phyloP scores from a whole-genome alignment of 345 rosid species.

The Sonneratia alba region DNA sequence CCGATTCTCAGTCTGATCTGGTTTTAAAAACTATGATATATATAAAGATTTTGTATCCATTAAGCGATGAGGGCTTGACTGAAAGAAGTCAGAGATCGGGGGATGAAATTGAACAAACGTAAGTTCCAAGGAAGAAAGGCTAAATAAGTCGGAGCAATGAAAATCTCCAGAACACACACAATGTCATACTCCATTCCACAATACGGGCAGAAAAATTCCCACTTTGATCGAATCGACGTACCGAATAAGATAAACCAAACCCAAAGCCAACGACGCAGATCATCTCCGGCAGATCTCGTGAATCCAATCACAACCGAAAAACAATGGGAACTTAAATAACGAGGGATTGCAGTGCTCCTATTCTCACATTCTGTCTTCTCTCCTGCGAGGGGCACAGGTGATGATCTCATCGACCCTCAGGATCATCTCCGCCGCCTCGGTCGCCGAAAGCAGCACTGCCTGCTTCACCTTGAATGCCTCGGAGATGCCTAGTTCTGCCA shows the following conservation, averaged over 20 bases:
- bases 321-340: not conserved
- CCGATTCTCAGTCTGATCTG: too few species aligned
- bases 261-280: not conserved
- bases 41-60: too few species aligned
- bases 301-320: not conserved
- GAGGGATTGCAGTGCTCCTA: not conserved
- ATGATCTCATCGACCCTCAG: slow-evolving; percentile 45
- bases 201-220: not conserved
- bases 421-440: slow-evolving; percentile 75
- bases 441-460: slow-evolving; percentile 85
- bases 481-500: slow-evolving; percentile 76
- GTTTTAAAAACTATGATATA: too few species aligned
- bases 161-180: not conserved
- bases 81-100: not conserved
- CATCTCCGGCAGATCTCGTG: not conserved
- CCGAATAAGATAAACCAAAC: not conserved
- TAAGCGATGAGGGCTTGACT: not conserved
- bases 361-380: slow-evolving; percentile 65
- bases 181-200: not conserved
- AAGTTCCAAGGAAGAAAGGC: not conserved
- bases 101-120: not conserved
- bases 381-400: slow-evolving; percentile 34
- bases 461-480: slow-evolving; percentile 97
- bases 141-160: not conserved
- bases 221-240: not conserved